Percentiles rank a stretch among this genome's conserved stretches.
Conservation (phyloP, 495 filamentous ascomycete species). For the Aspergillus saccharolyticus region DNA sequence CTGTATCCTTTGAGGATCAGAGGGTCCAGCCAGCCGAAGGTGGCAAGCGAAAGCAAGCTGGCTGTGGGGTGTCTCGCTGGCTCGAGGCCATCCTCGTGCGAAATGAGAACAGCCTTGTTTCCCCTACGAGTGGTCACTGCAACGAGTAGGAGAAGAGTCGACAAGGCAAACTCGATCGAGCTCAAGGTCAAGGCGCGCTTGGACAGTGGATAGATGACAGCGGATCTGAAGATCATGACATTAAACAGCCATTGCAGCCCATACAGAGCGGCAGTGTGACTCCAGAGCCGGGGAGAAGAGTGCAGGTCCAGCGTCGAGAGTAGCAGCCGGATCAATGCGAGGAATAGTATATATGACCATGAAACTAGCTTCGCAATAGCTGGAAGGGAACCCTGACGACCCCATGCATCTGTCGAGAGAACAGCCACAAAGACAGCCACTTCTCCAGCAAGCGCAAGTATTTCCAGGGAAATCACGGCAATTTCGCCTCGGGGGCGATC, state of each 20-base stretch:
- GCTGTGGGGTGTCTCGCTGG: conserved; percentile 81
- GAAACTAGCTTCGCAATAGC: conserved; percentile 59
- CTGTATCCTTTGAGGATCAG: conserved; percentile 89
- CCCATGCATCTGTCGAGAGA: conserved; percentile 51
- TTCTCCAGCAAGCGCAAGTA: conserved; percentile 64
- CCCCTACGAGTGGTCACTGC: conserved; percentile 81
- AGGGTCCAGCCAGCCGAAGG: conserved; percentile 85
- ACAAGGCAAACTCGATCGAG: conserved; percentile 66
- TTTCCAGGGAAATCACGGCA: conserved; percentile 64
- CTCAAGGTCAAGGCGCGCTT: conserved; percentile 52
- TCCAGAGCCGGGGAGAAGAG: conserved; percentile 74
- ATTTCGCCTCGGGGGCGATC: conserved; percentile 72
- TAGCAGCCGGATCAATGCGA: conserved; percentile 68
- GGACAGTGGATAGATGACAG: conserved; percentile 68
- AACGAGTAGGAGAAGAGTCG: conserved; percentile 66
- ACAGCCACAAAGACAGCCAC: conserved; percentile 61
- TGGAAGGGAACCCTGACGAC: conserved; percentile 52
- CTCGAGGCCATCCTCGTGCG: conserved; percentile 80
- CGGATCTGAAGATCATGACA: conserved; percentile 74
- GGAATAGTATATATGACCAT: conserved; percentile 78
- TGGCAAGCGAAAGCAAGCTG: conserved; percentile 79
- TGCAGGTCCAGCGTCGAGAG: conserved; percentile 60
- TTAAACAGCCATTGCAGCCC: conserved; percentile 74
- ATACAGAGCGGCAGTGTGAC: conserved; percentile 88
- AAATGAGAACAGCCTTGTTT: conserved; percentile 80